Conservation (phyloP, 2,329 filamentous ascomycete species). For the Geosmithia putterillii region DNA sequence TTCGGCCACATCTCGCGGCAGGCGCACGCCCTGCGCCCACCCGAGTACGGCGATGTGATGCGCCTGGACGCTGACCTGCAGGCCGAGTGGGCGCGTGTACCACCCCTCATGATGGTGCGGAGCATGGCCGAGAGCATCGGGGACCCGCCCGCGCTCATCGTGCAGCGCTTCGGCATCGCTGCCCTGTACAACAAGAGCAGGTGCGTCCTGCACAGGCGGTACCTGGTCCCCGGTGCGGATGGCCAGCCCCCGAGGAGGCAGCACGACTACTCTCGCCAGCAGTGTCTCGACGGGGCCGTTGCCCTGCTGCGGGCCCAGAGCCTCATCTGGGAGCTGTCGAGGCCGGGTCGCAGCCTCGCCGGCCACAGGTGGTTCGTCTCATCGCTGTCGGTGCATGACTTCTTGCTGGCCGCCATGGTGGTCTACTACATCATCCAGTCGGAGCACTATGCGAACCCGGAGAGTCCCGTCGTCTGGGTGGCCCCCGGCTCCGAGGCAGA, state of each 20-base stretch:
- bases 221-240: constrained; percentile 25
- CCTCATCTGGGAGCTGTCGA: constrained; percentile 29
- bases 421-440: constrained; percentile 23
- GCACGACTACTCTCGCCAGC: constrained; percentile 32
- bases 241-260: constrained; percentile 17
- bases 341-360: constrained; percentile 29
- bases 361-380: constrained; percentile 31
- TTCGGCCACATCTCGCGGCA: constrained; percentile 38
- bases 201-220: constrained; percentile 42
- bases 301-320: constrained; percentile 34
- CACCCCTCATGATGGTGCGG: constrained; percentile 32
- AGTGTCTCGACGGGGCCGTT: constrained; percentile 36
- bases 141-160: constrained; percentile 30
- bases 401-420: constrained; percentile 37
- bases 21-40: constrained; percentile 33
- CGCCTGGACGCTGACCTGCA: constrained; percentile 31
- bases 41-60: constrained; percentile 36
- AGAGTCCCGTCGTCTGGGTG: constrained; percentile 20
- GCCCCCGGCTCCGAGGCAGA: constrained; percentile 12
- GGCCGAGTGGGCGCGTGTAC: constrained; percentile 30
- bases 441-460: constrained; percentile 23
- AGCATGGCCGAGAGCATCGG: constrained; percentile 35
- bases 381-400: constrained; percentile 32
- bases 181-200: constrained; percentile 41
- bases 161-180: constrained; percentile 40